Evolutionary conservation across 2,329 filamentous ascomycete species (phyloP).

Genomic region (Penicillium rolfsii): DNA sequence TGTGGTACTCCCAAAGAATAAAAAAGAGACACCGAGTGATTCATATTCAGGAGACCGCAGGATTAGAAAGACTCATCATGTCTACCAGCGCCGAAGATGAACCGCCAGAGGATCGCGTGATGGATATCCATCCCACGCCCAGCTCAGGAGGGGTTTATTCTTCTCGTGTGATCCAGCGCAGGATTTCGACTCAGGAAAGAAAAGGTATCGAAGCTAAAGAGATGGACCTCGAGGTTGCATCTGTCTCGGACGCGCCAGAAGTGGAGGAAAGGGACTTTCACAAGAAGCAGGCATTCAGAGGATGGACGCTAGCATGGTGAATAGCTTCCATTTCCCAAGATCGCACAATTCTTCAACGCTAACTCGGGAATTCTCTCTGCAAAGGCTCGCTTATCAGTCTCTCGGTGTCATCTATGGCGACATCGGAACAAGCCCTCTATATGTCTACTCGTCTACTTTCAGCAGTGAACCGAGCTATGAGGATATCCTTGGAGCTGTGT

Average conservation of each 20-base stretch:
- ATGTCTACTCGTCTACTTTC: conserved; percentile 61
- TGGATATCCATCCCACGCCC: background rate
- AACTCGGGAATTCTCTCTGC: background rate
- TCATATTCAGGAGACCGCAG: background rate
- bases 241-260: background rate
- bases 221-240: conserved; percentile 3
- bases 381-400: conserved; percentile 57
- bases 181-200: background rate
- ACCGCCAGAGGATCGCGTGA: conserved; percentile 3
- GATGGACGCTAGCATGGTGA: conserved; percentile 6
- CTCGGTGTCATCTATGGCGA: conserved; percentile 64
- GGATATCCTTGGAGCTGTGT: conserved; percentile 58
- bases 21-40: background rate
- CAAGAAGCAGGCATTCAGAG: conserved; percentile 6
- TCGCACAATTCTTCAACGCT: background rate
- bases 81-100: background rate
- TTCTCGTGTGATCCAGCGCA: background rate
- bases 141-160: background rate
- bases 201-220: background rate
- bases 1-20: background rate
- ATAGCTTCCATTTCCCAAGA: background rate
- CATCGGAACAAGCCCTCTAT: conserved; percentile 61
- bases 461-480: conserved; percentile 46
- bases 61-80: background rate
- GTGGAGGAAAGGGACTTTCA: conserved; percentile 6